A percentile compares a stretch with the other conserved stretches of the same genome.
Conservation (phyloP, 176 grass and related monocot species). For the Tuctoria greenei region DNA sequence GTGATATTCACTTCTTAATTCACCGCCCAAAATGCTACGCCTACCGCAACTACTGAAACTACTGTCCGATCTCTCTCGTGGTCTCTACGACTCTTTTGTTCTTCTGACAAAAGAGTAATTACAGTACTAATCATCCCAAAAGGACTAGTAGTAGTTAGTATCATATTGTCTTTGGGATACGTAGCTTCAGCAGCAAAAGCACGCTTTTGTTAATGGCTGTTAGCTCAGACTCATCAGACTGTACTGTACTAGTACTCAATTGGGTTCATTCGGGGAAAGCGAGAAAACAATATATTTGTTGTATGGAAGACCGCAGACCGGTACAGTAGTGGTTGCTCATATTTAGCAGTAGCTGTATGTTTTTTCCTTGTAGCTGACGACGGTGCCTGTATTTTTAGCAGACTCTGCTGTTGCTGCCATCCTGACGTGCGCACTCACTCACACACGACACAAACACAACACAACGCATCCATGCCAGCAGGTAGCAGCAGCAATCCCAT, state of each 20-base stretch:
- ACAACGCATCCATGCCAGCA: neutral
- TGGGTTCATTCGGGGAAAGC: neutral
- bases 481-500: neutral
- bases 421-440: neutral
- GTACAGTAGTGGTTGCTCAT: neutral
- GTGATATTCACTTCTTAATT: too few species aligned
- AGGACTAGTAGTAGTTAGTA: neutral
- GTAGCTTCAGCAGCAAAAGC: slow-evolving; percentile 29
- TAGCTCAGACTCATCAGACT: neutral
- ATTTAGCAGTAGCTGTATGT: neutral
- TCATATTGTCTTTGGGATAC: slow-evolving; percentile 20
- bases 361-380: too few species aligned
- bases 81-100: too few species aligned
- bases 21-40: too few species aligned
- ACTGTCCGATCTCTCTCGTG: too few species aligned
- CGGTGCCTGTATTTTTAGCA: too few species aligned
- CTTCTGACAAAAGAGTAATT: too few species aligned
- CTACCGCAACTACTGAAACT: too few species aligned
- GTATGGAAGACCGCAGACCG: neutral
- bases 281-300: neutral
- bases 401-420: neutral
- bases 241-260: slow-evolving; percentile 3
- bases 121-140: too few species aligned
- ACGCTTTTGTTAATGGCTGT: slow-evolving; percentile 8
- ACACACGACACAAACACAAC: neutral